These are phyloP conservation scores for Cryptococcus amylolentus DNA, from an alignment of 1,284 basidiomycete genomes.

Conservation along the genomic window DNA sequence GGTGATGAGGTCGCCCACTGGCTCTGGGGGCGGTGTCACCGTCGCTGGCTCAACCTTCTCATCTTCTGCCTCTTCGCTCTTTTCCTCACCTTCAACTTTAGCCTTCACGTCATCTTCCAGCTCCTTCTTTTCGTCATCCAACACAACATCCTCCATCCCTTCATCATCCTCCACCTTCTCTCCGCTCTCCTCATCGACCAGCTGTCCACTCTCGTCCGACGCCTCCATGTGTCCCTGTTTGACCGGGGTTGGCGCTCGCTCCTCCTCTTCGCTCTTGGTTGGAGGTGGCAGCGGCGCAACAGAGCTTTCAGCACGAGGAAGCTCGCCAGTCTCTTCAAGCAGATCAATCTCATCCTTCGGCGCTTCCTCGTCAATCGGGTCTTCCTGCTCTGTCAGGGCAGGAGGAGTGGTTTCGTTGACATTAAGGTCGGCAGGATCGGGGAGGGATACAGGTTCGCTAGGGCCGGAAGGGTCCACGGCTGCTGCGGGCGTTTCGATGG, in stretches of 20 bases:
- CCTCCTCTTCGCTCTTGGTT: not conserved
- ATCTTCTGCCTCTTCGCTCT: not conserved
- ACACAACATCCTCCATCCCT: not conserved
- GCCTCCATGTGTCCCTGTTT: not conserved
- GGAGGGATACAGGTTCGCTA: not conserved
- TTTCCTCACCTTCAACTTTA: not conserved
- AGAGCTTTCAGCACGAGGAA: slow-evolving; percentile 6
- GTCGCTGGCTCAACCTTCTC: not conserved
- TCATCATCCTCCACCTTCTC: not conserved
- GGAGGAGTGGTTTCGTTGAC: not conserved
- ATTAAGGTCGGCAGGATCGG: not conserved
- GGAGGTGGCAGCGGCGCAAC: slow-evolving; percentile 12
- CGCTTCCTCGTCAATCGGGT: slow-evolving; percentile 7
- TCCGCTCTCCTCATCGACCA: not conserved
- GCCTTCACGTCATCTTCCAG: not conserved
- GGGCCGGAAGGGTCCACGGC: no score
- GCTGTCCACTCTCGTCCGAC: not conserved
- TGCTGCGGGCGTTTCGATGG: no score
- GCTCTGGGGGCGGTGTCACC: not conserved
- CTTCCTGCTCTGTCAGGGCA: not conserved
- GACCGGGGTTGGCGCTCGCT: not conserved
- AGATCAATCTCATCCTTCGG: slow-evolving; percentile 42
- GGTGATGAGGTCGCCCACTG: not conserved
- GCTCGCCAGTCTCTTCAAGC: slow-evolving; percentile 30
- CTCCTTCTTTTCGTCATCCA: not conserved